Conservation (phyloP, 805 yeast genomes). For the Starmera dryadoides region DNA sequence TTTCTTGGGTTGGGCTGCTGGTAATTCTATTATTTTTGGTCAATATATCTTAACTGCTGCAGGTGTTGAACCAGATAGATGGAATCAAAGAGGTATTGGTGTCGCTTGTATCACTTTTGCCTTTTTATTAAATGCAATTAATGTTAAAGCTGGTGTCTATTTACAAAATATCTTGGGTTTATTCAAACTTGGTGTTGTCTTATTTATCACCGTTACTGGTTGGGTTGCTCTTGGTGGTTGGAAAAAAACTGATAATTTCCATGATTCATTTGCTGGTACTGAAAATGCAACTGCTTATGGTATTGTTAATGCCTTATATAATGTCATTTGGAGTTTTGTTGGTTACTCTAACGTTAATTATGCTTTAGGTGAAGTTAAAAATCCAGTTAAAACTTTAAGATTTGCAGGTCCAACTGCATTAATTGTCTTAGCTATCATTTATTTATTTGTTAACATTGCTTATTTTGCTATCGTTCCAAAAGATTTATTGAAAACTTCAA, state of each 20-base stretch:
- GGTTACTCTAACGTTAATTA: constrained; percentile 82
- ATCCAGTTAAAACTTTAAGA: constrained; percentile 63
- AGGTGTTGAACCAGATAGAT: constrained; percentile 54
- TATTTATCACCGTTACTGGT: constrained; percentile 68
- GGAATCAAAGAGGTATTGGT: constrained; percentile 77
- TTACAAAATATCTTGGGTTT: constrained; percentile 61
- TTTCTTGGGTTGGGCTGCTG: constrained; percentile 80
- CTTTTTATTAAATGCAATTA: constrained; percentile 51
- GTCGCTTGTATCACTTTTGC: constrained; percentile 68
- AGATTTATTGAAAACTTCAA: constrained; percentile 50
- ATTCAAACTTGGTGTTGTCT: constrained; percentile 64
- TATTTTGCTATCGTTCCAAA: constrained; percentile 78
- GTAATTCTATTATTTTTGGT: constrained; percentile 76
- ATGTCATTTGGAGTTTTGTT: constrained; percentile 78
- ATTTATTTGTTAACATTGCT: constrained; percentile 72
- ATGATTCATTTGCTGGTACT: constrained; percentile 49
- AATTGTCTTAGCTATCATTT: constrained; percentile 50
- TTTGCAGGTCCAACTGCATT: constrained; percentile 74
- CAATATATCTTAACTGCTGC: constrained; percentile 74
- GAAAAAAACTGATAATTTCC: constrained; percentile 52
- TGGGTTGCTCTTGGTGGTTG: constrained; percentile 81
- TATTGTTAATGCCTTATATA: constrained; percentile 68
- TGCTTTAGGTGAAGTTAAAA: constrained; percentile 71
- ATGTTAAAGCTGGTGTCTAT: constrained; percentile 59
- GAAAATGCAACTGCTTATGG: constrained; percentile 54